Conservation (phyloP, 768 basidiomycete species). For the Mrakia gelida region DNA sequence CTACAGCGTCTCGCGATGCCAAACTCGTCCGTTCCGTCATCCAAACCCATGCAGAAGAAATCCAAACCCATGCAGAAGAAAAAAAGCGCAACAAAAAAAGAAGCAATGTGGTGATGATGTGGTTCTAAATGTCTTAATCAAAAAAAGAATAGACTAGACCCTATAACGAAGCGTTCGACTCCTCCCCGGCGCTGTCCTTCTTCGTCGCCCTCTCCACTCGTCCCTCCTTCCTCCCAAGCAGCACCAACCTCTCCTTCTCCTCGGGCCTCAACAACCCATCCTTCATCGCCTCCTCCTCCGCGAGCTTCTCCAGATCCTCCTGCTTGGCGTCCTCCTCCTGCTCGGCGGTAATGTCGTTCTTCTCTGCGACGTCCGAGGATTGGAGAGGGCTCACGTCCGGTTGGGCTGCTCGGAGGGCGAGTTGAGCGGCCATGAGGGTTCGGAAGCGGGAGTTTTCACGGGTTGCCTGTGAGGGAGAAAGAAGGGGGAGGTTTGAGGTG, state of each 20-base stretch:
- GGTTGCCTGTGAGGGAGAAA: constrained; percentile 52
- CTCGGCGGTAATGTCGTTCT: not conserved
- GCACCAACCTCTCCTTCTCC: not conserved
- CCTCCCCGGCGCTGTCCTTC: not conserved
- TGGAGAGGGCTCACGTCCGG: not conserved
- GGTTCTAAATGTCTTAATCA: not conserved
- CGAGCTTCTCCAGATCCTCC: not conserved
- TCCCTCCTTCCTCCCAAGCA: not conserved
- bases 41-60: too few species aligned
- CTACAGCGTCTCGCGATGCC: too few species aligned
- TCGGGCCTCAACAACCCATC: not conserved
- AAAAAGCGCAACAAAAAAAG: not conserved
- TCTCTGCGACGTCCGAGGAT: not conserved
- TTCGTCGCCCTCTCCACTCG: not conserved
- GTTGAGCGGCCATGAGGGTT: constrained; percentile 81
- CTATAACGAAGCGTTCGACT: too few species aligned
- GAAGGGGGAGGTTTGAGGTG: constrained; percentile 11
- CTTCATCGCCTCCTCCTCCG: constrained; percentile 6
- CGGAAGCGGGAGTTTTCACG: constrained; percentile 73
- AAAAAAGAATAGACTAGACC: too few species aligned
- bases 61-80: too few species aligned
- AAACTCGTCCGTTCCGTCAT: too few species aligned
- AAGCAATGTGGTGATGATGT: not conserved
- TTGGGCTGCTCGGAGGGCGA: constrained; percentile 44
- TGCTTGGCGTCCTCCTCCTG: not conserved